These are phyloP conservation scores for Echium plantagineum DNA, from an alignment of 257 asterid genomes.

Conservation along the genomic window DNA sequence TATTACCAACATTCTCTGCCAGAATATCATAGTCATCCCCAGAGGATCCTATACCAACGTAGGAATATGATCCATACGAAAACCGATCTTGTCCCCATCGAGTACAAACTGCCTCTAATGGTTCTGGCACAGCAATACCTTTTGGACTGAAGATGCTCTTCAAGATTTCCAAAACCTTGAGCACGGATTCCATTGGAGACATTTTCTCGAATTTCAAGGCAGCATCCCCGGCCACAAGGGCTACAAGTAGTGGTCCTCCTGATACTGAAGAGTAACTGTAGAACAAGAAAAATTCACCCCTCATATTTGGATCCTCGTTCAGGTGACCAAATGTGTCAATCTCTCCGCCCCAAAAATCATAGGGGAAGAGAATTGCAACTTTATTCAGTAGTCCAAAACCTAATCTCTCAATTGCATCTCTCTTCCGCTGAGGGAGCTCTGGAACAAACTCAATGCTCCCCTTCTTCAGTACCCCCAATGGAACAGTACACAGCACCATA, in stretches of 20 bases:
- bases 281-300: slow-evolving; percentile 89
- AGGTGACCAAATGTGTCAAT: slow-evolving; percentile 95
- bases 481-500: slow-evolving; percentile 80
- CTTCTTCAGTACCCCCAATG: slow-evolving; percentile 84
- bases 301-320: slow-evolving; percentile 71
- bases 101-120: slow-evolving; percentile 85
- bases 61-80: slow-evolving; percentile 88
- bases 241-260: slow-evolving; percentile 93
- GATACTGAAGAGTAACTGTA: slow-evolving; percentile 88
- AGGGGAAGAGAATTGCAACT: slow-evolving; percentile 90
- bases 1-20: slow-evolving; percentile 67
- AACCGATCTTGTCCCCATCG: slow-evolving; percentile 97
- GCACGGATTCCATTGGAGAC: slow-evolving; percentile 77
- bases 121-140: slow-evolving; percentile 96
- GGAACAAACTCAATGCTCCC: slow-evolving; percentile 69
- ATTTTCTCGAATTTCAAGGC: slow-evolving; percentile 69
- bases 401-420: slow-evolving; percentile 74
- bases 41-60: slow-evolving; percentile 90
- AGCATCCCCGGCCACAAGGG: slow-evolving; percentile 97
- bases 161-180: slow-evolving; percentile 64
- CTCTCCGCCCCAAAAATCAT: slow-evolving; percentile 99
- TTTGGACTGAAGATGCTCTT: slow-evolving; percentile 87
- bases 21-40: slow-evolving; percentile 96
- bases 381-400: slow-evolving; percentile 89
- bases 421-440: slow-evolving; percentile 76